Conservation (phyloP, 257 asterid species). For the Lantana camara region DNA sequence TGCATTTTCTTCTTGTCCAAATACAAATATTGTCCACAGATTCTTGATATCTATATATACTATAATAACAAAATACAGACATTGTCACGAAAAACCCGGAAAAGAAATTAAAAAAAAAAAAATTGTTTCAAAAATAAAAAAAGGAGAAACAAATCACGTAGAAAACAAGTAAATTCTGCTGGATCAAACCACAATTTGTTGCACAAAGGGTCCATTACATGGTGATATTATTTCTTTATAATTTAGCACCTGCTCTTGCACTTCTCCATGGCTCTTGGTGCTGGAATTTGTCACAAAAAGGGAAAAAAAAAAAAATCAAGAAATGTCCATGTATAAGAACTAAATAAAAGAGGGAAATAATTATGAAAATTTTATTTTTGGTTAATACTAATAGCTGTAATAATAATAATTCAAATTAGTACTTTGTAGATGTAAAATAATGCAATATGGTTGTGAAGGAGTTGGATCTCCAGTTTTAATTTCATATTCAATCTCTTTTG, state of each 20-base stretch:
- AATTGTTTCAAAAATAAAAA: conserved; percentile 22
- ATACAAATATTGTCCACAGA: conserved; percentile 50
- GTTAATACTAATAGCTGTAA: no score
- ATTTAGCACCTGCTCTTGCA: conserved; percentile 61
- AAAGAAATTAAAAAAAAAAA: conserved; percentile 2
- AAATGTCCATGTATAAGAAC: background rate
- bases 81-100: conserved; percentile 40
- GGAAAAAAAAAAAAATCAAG: no score
- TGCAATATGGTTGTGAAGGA: no score
- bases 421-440: no score
- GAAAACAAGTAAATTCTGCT: conserved; percentile 24
- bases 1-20: conserved; percentile 65
- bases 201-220: conserved; percentile 23
- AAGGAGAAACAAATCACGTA: conserved; percentile 28
- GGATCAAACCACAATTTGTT: conserved; percentile 32
- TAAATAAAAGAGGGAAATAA: background rate
- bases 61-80: conserved; percentile 49
- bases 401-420: no score
- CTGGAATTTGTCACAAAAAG: conserved; percentile 40
- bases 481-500: no score
- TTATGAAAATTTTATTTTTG: no score
- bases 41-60: conserved; percentile 38
- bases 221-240: background rate
- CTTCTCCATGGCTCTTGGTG: conserved; percentile 67
- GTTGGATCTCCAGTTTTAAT: no score